Percentiles rank a stretch among this genome's conserved stretches.
These are phyloP conservation scores for Auriscalpium microsporum DNA, from an alignment of 768 basidiomycete species.

Conservation along the genomic window DNA sequence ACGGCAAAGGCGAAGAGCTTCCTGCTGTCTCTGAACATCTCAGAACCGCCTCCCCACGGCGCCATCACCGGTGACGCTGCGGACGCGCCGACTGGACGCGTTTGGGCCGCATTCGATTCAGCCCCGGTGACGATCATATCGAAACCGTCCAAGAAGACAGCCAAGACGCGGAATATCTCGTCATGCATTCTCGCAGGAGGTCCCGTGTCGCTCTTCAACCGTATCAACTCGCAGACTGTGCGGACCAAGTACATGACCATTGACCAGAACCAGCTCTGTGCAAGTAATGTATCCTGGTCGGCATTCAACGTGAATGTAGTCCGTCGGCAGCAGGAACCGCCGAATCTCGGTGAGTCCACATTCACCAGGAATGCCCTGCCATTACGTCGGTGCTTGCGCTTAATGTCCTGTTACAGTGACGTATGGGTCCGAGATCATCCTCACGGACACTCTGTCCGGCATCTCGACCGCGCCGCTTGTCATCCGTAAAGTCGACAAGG, in stretches of 20 bases:
- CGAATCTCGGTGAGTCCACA: slow-evolving; percentile 59
- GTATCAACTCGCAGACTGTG: slow-evolving; percentile 94
- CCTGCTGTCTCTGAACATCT: slow-evolving; percentile 76
- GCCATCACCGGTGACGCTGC: slow-evolving; percentile 32
- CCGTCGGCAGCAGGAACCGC: slow-evolving; percentile 57
- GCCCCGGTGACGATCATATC: slow-evolving; percentile 92
- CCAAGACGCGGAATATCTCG: slow-evolving; percentile 86
- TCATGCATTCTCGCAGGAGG: slow-evolving; percentile 86
- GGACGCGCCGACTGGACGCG: slow-evolving; percentile 42
- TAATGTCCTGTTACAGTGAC: slow-evolving; percentile 39
- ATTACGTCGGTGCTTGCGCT: neutral
- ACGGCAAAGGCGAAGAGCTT: slow-evolving; percentile 88
- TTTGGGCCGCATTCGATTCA: slow-evolving; percentile 90
- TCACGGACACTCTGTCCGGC: slow-evolving; percentile 79
- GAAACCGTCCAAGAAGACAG: slow-evolving; percentile 95
- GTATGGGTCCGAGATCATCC: slow-evolving; percentile 82
- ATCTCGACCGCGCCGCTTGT: slow-evolving; percentile 79
- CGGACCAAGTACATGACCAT: slow-evolving; percentile 97
- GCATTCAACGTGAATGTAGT: slow-evolving; percentile 92
- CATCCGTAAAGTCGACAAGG: slow-evolving; percentile 91
- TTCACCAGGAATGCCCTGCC: slow-evolving; percentile 21
- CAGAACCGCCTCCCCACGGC: slow-evolving; percentile 55
- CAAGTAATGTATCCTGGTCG: slow-evolving; percentile 89
- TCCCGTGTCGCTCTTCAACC: slow-evolving; percentile 88
- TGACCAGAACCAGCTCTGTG: slow-evolving; percentile 73